Percentiles rank a stretch among this genome's conserved stretches.
Conservation (phyloP, 2,329 filamentous ascomycete species). For the Aspergillus novoparasiticus region DNA sequence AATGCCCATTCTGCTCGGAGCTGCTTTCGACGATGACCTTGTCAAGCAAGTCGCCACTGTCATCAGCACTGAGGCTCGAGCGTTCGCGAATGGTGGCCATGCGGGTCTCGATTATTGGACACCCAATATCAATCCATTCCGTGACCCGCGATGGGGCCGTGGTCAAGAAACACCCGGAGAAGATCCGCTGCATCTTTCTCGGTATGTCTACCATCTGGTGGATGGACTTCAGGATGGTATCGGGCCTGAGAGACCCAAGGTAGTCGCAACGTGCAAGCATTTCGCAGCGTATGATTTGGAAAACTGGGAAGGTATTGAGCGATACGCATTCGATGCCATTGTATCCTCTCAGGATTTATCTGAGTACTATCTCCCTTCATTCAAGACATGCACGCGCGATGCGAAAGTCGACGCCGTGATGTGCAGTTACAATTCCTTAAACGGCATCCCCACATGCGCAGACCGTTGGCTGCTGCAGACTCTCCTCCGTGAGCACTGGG, state of each 20-base stretch:
- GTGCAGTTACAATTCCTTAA: constrained; percentile 64
- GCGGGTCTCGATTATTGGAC: constrained; percentile 42
- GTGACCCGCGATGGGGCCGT: constrained; percentile 63
- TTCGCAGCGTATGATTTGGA: constrained; percentile 60
- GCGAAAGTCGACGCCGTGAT: constrained; percentile 59
- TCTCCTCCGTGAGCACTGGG: constrained; percentile 65
- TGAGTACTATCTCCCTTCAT: constrained; percentile 67
- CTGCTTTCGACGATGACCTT: constrained; percentile 63
- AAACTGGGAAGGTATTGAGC: constrained; percentile 48
- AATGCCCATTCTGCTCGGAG: constrained; percentile 59
- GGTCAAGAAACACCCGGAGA: constrained; percentile 62
- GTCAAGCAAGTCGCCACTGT: constrained; percentile 57
- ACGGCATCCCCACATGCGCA: constrained; percentile 65
- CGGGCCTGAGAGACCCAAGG: constrained; percentile 32
- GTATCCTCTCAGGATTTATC: constrained; percentile 57
- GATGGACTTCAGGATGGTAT: constrained; percentile 51
- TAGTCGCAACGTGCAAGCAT: constrained; percentile 61
- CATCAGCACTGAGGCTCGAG: constrained; percentile 60
- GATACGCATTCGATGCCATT: constrained; percentile 6
- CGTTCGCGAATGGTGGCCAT: constrained; percentile 61
- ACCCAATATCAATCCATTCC: constrained; percentile 66
- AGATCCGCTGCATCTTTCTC: constrained; percentile 6
- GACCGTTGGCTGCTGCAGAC: constrained; percentile 59
- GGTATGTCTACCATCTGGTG: constrained; percentile 18
- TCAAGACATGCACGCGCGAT: constrained; percentile 64